Base-by-base conservation (phyloP, 2,329 filamentous ascomycete species). In the Trichophaea hybrida region DNA sequence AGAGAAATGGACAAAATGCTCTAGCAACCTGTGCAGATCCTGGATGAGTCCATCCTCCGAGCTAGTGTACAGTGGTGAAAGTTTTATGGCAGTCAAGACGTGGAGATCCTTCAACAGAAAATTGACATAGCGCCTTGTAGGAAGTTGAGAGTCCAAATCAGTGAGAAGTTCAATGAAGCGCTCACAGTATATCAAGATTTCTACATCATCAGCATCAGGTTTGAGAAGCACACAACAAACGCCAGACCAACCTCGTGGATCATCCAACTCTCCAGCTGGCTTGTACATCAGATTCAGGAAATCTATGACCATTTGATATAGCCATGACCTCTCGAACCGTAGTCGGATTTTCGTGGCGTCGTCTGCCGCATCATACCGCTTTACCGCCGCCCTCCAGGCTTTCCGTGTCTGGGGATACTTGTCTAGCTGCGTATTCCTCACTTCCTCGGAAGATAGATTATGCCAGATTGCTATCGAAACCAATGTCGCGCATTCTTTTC, bases 381-480 rank as follows among this genome's bases (percentile, higher is more conserved):
- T 96, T 17, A 78, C 79, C 1, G 89, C 80, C 6, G 90, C 88
- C 68, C 88, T 84, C 93, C 93, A 98, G 54, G 88, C 85, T 71
- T 96, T 97, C 70, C 81, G 84, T 68, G 94, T 73, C 65, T 87
- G 83, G n/a, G 81, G 74, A 51, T 80, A 80, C 66, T 86, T 83
- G 48, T 87, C 82, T 34, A 98, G 77, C 58, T 83, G 80, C 37
- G 76, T 75, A 58, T 94, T 87, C 66, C 88, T 81, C 64, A 83
- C 80, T 60, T 79, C 78, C 37, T 94, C 88, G 59, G 80, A 86
- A 34, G 87, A 86, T 40, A 98, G 75, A 70, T 95, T 94, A 69
- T 97, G 88, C 93, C 93, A 98, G 68, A 93, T 88, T 0, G 87
- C 85, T 68, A 98, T 95, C 10, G 89, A 93, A 17, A 98, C 91